Percentiles rank a stretch among this genome's conserved stretches.
Evolutionary conservation across 352 stramenopile genomes (phyloP).

Genomic region (Pythium monospermum): DNA sequence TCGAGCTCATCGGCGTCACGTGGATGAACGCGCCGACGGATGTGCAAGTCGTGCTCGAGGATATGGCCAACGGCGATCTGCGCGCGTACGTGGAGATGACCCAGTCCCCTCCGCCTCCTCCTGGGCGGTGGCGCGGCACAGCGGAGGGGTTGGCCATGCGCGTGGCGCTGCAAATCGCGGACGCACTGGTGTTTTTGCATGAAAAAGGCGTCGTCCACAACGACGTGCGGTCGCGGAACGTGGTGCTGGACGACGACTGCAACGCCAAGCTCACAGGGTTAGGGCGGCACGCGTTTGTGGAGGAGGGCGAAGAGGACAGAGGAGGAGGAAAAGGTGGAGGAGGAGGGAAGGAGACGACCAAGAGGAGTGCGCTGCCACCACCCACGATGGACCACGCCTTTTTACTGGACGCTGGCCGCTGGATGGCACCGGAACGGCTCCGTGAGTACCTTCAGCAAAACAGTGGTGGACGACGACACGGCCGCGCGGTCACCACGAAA

Average conservation of each 20-base stretch:
- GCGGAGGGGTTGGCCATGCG: conserved; percentile 12
- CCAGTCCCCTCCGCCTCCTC: conserved; percentile 7
- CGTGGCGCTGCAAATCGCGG: conserved; percentile 13
- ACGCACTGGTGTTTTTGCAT: conserved; percentile 18
- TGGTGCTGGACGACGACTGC: conserved; percentile 19
- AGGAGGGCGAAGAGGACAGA: neutral
- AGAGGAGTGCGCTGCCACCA: conserved; percentile 3
- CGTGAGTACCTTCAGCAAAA: conserved; percentile 5
- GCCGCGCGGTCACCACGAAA: neutral
- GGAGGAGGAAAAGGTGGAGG: neutral
- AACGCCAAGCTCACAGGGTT: conserved; percentile 21
- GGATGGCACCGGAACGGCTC: conserved; percentile 17
- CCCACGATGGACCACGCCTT: conserved; percentile 11
- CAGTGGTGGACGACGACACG: neutral
- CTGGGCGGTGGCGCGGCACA: conserved; percentile 3
- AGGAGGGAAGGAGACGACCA: neutral
- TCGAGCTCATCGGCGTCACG: conserved; percentile 19
- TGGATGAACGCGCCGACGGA: conserved; percentile 22
- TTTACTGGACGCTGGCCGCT: conserved; percentile 16
- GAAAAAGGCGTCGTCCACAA: conserved; percentile 9
- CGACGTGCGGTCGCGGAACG: conserved; percentile 20
- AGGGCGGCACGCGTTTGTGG: conserved; percentile 18
- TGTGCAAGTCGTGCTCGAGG: conserved; percentile 21
- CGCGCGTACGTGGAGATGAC: conserved; percentile 16
- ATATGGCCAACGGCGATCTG: conserved; percentile 18